phyloP scores from a whole-genome alignment of 768 basidiomycete genomes.

The Psilocybe cyanescens region DNA sequence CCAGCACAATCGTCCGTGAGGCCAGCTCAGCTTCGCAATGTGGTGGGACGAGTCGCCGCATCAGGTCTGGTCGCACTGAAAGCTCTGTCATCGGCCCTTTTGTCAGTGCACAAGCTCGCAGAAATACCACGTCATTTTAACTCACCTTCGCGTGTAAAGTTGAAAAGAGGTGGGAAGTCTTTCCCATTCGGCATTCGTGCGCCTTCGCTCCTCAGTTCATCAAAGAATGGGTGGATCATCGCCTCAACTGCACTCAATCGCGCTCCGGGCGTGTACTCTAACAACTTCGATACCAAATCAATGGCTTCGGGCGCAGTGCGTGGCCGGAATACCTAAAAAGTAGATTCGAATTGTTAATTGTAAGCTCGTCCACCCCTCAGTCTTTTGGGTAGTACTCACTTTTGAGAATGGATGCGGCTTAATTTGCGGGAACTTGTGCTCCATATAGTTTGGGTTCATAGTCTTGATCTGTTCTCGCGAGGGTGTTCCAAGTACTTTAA shows the following conservation, averaged over 20 bases:
- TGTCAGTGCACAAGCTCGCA: constrained; percentile 9
- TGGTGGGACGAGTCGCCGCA: constrained; percentile 86
- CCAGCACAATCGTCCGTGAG: constrained; percentile 83
- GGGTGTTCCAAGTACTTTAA: constrained; percentile 98
- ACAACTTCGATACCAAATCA: constrained; percentile 89
- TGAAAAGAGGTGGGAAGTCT: constrained; percentile 91
- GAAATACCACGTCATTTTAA: neutral
- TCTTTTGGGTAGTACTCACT: constrained; percentile 44
- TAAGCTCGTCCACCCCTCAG: neutral
- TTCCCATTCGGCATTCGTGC: constrained; percentile 97
- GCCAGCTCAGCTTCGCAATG: constrained; percentile 90
- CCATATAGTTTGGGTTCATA: constrained; percentile 99
- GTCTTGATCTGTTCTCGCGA: constrained; percentile 99
- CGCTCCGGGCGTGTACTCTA: constrained; percentile 97
- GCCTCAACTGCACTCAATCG: constrained; percentile 89
- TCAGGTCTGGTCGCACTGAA: constrained; percentile 94
- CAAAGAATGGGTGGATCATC: constrained; percentile 96
- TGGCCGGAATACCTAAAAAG: constrained; percentile 89
- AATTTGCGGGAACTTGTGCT: constrained; percentile 99
- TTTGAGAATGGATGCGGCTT: constrained; percentile 99
- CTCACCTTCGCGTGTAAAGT: constrained; percentile 96
- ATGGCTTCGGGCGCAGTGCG: constrained; percentile 96
- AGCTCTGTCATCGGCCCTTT: constrained; percentile 63
- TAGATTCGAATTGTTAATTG: neutral
- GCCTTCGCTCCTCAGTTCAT: constrained; percentile 89